Evolutionary conservation across 2,329 filamentous ascomycete species (phyloP).

Genomic region (Daldinia eschscholtzii): DNA sequence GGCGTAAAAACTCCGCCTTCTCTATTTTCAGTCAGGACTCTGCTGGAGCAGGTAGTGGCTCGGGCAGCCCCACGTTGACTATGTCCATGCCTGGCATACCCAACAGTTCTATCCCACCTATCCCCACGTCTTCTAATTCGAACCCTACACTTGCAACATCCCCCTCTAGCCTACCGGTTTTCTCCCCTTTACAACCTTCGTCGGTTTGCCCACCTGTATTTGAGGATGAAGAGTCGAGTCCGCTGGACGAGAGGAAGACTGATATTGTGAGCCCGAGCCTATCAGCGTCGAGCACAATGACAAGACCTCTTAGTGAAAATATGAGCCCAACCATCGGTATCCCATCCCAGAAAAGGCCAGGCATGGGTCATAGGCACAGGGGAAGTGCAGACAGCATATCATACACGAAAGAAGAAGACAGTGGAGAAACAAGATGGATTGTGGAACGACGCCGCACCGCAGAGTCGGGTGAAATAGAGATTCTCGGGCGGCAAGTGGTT

Average conservation of each 20-base stretch:
- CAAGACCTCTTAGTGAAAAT: constrained; percentile 34
- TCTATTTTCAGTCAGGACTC: constrained; percentile 64
- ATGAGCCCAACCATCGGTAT: constrained; percentile 43
- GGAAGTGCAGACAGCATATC: constrained; percentile 76
- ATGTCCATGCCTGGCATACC: constrained; percentile 55
- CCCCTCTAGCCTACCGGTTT: constrained; percentile 41
- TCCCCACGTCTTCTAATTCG: constrained; percentile 42
- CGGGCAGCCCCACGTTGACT: constrained; percentile 66
- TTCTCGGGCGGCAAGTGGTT: constrained; percentile 75
- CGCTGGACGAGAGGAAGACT: constrained; percentile 24
- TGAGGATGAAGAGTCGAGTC: constrained; percentile 55
- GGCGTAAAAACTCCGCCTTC: constrained; percentile 64
- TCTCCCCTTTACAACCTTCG: constrained; percentile 46
- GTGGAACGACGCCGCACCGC: constrained; percentile 75
- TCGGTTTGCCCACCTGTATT: constrained; percentile 56
- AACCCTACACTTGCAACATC: constrained; percentile 47
- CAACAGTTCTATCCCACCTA: constrained; percentile 39
- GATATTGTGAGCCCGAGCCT: constrained; percentile 13
- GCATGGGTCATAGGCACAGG: constrained; percentile 55
- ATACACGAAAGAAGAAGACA: constrained; percentile 73
- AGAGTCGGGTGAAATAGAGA: constrained; percentile 73
- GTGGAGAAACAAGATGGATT: constrained; percentile 73
- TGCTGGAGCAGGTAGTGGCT: constrained; percentile 58
- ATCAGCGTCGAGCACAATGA: constrained; percentile 40
- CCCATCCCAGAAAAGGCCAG: constrained; percentile 49